phyloP scores from a whole-genome alignment of 2,329 filamentous ascomycete genomes.

The Hypoxylon sp. region DNA sequence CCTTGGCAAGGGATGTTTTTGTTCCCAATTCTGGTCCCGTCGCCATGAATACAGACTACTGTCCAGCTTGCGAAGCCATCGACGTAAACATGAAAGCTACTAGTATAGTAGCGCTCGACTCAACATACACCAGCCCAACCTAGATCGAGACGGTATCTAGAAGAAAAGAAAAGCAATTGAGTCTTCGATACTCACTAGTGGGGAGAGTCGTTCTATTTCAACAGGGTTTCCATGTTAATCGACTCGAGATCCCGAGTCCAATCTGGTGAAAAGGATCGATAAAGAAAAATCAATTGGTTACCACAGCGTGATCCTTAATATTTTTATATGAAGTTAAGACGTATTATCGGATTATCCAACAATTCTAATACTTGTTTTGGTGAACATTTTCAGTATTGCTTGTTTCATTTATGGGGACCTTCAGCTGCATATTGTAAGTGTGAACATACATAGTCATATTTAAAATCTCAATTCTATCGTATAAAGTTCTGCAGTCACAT shows the following conservation, averaged over 20 bases:
- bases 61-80: not conserved
- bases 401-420: conserved; percentile 15
- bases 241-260: conserved; percentile 43
- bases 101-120: conserved; percentile 5
- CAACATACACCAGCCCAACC: conserved; percentile 4
- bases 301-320: conserved; percentile 22
- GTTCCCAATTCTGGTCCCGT: conserved; percentile 14
- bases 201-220: conserved; percentile 23
- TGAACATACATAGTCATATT: not conserved
- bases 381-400: conserved; percentile 2
- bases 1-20: conserved; percentile 36
- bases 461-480: not conserved
- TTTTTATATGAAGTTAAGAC: conserved; percentile 21
- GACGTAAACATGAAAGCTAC: conserved; percentile 1
- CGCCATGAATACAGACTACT: conserved; percentile 6
- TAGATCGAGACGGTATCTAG: conserved; percentile 9
- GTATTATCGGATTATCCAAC: conserved; percentile 11
- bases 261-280: conserved; percentile 37
- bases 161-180: conserved; percentile 29
- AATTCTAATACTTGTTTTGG: not conserved
- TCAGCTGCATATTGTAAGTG: not conserved
- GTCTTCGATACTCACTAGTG: conserved; percentile 21
- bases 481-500: conserved; percentile 27
- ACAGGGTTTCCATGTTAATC: conserved; percentile 42
- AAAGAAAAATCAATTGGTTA: conserved; percentile 25